Percentiles rank a stretch among this genome's conserved stretches.
Evolutionary conservation across 192 early-diverging fungal genomes (phyloP).

Genomic region (Podila verticillata): DNA sequence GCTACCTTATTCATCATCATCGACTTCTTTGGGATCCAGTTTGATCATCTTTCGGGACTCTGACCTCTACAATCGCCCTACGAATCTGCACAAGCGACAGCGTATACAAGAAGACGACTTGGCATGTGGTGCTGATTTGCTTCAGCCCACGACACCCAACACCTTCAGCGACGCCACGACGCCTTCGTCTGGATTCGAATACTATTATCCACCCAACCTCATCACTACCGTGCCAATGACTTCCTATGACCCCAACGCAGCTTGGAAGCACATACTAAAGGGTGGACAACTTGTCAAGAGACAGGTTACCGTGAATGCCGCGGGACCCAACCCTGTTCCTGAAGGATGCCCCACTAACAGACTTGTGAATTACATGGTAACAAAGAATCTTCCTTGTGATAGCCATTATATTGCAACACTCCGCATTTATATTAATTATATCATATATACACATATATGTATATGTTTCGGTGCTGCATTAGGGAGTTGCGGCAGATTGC

Average conservation of each 20-base stretch:
- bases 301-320: constrained; percentile 20
- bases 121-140: constrained; percentile 14
- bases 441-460: no score
- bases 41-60: constrained; percentile 74
- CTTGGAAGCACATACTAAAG: constrained; percentile 22
- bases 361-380: constrained; percentile 54
- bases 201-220: constrained; percentile 46
- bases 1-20: constrained; percentile 35
- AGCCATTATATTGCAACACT: not conserved
- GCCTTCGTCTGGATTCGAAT: constrained; percentile 5
- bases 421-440: not conserved
- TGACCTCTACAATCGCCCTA: constrained; percentile 54
- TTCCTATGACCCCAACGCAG: constrained; percentile 7
- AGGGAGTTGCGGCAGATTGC: constrained; percentile 81
- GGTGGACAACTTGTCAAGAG: constrained; percentile 10
- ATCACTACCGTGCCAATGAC: constrained; percentile 21
- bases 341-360: constrained; percentile 47
- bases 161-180: not conserved
- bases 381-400: not conserved
- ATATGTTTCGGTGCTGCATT: no score
- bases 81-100: constrained; percentile 1
- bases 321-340: constrained; percentile 43
- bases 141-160: not conserved
- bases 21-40: constrained; percentile 10
- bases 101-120: constrained; percentile 8